Conservation (phyloP, 2,329 filamentous ascomycete genomes). For the Trichoderma oligosporum region DNA sequence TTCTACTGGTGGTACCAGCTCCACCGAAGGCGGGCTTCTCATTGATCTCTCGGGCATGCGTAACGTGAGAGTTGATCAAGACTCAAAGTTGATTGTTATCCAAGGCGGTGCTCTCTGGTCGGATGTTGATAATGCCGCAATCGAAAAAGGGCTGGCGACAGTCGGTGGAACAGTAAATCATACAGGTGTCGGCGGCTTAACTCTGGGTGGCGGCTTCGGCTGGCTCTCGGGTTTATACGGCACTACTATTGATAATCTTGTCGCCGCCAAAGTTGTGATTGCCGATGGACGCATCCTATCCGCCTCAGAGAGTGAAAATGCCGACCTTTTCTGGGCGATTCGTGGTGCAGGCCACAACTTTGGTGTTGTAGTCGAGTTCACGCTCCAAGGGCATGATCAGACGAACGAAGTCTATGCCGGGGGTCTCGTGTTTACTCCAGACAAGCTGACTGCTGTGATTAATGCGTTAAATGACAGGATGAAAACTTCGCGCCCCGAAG, state of each 20-base stretch:
- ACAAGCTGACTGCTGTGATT: constrained; percentile 25
- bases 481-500: constrained; percentile 25
- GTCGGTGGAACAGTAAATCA: constrained; percentile 61
- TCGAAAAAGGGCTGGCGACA: constrained; percentile 49
- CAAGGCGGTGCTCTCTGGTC: constrained; percentile 51
- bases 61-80: constrained; percentile 43
- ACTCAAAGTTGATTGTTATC: constrained; percentile 42
- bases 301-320: constrained; percentile 39
- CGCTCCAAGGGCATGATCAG: constrained; percentile 29
- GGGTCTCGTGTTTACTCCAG: constrained; percentile 27
- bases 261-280: constrained; percentile 38
- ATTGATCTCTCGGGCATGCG: constrained; percentile 53
- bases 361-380: constrained; percentile 40
- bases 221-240: constrained; percentile 53
- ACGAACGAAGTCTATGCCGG: constrained; percentile 32
- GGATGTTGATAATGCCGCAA: constrained; percentile 50
- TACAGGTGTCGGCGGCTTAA: constrained; percentile 57
- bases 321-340: constrained; percentile 48
- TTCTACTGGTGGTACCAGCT: constrained; percentile 48
- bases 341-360: constrained; percentile 46
- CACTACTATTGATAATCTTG: constrained; percentile 43
- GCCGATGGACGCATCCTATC: constrained; percentile 35
- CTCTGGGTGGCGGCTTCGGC: constrained; percentile 56
- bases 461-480: constrained; percentile 25
- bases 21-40: constrained; percentile 49